Percentiles rank a stretch among this genome's conserved stretches.
Evolutionary conservation across 2,329 filamentous ascomycete genomes (phyloP).

Genomic region (Coniochaeta ligniaria): DNA sequence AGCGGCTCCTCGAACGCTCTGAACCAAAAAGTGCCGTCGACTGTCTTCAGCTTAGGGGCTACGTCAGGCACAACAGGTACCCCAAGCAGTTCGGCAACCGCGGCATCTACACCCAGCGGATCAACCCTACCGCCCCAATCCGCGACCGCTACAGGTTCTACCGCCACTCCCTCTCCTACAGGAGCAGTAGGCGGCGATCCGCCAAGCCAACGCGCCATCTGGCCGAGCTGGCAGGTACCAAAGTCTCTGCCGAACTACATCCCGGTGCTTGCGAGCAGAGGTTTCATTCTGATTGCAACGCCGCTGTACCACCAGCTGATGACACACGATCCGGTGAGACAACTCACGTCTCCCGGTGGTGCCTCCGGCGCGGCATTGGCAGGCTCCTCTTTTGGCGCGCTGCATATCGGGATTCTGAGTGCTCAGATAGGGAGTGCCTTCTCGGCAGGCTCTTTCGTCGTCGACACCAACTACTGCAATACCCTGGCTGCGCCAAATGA

Average conservation of each 20-base stretch:
- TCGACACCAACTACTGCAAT: conserved; percentile 14
- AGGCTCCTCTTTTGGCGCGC: conserved; percentile 1
- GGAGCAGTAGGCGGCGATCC: background rate
- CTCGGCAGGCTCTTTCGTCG: conserved; percentile 7
- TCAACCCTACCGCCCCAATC: background rate
- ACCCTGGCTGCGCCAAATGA: background rate
- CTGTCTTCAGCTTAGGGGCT: background rate
- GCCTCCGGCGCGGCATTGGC: conserved; percentile 3
- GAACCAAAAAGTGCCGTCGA: background rate
- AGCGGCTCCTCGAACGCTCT: background rate
- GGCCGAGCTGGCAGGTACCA: background rate
- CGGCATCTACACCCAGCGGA: background rate
- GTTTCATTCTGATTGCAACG: conserved; percentile 4
- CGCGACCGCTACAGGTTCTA: background rate
- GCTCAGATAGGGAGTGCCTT: conserved; percentile 12
- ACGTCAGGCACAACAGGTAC: background rate
- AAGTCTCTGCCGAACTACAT: conserved; percentile 2
- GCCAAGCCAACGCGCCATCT: background rate
- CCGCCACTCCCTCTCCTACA: background rate
- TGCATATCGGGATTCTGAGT: conserved; percentile 5
- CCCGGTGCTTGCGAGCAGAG: conserved; percentile 4
- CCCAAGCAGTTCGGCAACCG: background rate
- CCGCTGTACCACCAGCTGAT: conserved; percentile 8
- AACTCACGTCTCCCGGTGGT: conserved; percentile 2
- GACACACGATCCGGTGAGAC: conserved; percentile 5